These are phyloP conservation scores for Botrytis fragariae DNA, from an alignment of 2,329 filamentous ascomycete genomes.

Conservation along the genomic window DNA sequence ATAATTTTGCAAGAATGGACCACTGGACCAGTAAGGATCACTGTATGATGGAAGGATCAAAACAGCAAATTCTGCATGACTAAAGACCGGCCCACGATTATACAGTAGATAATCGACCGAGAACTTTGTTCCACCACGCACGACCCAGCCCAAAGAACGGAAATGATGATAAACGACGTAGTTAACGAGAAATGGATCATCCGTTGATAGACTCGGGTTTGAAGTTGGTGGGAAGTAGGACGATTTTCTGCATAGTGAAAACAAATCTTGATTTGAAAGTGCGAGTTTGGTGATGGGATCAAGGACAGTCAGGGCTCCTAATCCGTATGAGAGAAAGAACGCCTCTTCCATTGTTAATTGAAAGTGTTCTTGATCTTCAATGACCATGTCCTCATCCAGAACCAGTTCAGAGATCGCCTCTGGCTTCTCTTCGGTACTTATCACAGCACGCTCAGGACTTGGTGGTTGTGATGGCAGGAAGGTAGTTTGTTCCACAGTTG, in stretches of 20 bases:
- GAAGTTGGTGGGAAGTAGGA: slow-evolving; percentile 64
- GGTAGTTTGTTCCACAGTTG: slow-evolving; percentile 63
- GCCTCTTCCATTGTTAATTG: slow-evolving; percentile 88
- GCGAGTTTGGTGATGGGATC: slow-evolving; percentile 46
- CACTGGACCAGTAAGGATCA: slow-evolving; percentile 65
- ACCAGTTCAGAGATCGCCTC: background rate
- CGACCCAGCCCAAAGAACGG: slow-evolving; percentile 90
- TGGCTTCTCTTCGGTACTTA: slow-evolving; percentile 14
- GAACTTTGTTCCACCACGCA: slow-evolving; percentile 90
- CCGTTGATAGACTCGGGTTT: slow-evolving; percentile 55
- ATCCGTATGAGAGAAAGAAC: slow-evolving; percentile 80
- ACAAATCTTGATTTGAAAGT: slow-evolving; percentile 14
- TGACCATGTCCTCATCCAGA: slow-evolving; percentile 33
- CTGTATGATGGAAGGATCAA: slow-evolving; percentile 80
- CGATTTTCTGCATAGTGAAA: slow-evolving; percentile 47
- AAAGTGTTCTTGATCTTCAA: slow-evolving; percentile 73
- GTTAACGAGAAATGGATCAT: slow-evolving; percentile 80
- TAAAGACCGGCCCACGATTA: slow-evolving; percentile 86
- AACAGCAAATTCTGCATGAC: slow-evolving; percentile 90
- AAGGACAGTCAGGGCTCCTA: slow-evolving; percentile 69
- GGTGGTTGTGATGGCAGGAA: slow-evolving; percentile 51
- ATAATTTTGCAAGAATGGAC: slow-evolving; percentile 47
- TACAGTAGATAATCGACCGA: slow-evolving; percentile 94
- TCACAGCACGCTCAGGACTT: slow-evolving; percentile 28
- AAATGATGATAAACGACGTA: slow-evolving; percentile 96